Conservation (phyloP, 805 yeast species). For the Wickerhamiella kazuoi region DNA sequence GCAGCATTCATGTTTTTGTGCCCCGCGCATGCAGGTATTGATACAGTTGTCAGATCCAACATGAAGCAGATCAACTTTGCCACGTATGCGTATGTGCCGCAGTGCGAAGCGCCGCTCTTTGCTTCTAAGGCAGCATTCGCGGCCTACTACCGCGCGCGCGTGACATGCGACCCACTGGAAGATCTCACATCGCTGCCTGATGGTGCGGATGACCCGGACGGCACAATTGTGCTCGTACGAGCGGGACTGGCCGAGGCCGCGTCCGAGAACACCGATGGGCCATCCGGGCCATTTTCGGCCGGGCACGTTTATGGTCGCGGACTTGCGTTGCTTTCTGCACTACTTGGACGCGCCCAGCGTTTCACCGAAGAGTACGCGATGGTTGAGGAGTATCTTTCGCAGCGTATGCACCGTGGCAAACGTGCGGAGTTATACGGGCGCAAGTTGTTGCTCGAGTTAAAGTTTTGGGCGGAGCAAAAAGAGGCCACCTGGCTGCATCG, state of each 20-base stretch:
- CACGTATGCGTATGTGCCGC: slow-evolving; percentile 10
- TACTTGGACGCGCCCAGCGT: slow-evolving; percentile 10
- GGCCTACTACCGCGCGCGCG: slow-evolving; percentile 11
- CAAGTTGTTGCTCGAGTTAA: slow-evolving; percentile 14
- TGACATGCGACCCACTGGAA: slow-evolving; percentile 10
- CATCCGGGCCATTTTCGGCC: slow-evolving; percentile 8
- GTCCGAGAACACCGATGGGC: neutral
- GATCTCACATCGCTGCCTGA: slow-evolving; percentile 3
- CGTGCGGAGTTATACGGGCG: slow-evolving; percentile 13
- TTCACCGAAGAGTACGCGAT: slow-evolving; percentile 12
- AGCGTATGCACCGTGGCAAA: slow-evolving; percentile 9
- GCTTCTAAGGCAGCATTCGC: slow-evolving; percentile 5
- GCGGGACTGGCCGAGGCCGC: neutral
- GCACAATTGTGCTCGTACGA: neutral
- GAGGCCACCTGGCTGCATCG: slow-evolving; percentile 14
- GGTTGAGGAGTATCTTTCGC: slow-evolving; percentile 12
- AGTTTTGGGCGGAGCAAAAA: slow-evolving; percentile 9
- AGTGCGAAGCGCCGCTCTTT: slow-evolving; percentile 13
- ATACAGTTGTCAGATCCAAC: slow-evolving; percentile 10
- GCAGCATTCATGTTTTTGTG: slow-evolving; percentile 11
- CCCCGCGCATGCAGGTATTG: slow-evolving; percentile 14
- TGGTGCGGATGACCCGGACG: neutral
- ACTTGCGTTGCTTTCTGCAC: slow-evolving; percentile 10
- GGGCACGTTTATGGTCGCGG: slow-evolving; percentile 14
- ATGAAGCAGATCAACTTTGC: slow-evolving; percentile 14